Percentiles rank a stretch among this genome's conserved stretches.
These are phyloP conservation scores for Cubamyces sp. DNA, from an alignment of 768 basidiomycete species.

Conservation along the genomic window DNA sequence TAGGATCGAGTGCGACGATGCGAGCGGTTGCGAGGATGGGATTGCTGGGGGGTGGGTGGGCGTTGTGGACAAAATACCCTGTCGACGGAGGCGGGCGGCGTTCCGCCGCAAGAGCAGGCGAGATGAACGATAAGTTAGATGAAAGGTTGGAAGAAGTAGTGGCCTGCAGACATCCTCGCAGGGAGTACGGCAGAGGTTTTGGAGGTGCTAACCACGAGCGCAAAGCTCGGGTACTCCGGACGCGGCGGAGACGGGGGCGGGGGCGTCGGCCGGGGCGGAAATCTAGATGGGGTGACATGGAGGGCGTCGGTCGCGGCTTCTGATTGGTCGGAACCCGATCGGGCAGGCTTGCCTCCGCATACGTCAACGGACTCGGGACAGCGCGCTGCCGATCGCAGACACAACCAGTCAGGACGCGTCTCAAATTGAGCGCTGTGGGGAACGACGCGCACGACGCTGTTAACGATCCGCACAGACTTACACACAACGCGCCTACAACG, in stretches of 20 bases:
- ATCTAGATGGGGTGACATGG: neutral
- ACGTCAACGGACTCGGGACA: no score
- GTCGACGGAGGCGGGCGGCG: no score
- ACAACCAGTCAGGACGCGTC: neutral
- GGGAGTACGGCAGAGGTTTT: neutral
- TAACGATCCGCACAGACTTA: no score
- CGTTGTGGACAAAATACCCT: no score
- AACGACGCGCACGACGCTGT: neutral
- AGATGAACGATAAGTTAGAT: constrained; percentile 12
- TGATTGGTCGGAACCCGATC: no score
- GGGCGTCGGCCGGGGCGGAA: neutral
- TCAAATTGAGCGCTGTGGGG: constrained; percentile 18
- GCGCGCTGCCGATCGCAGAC: neutral
- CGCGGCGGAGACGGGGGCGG: neutral
- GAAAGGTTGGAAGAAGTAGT: neutral
- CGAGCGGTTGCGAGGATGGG: neutral
- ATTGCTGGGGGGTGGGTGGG: no score
- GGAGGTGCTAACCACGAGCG: no score
- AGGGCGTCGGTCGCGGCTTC: neutral
- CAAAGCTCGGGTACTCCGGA: neutral
- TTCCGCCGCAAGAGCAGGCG: neutral
- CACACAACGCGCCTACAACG: neutral
- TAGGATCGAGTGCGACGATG: neutral
- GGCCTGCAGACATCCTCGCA: neutral
- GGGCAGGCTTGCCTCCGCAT: no score